Percentiles rank a stretch among this genome's conserved stretches.
phyloP scores from a whole-genome alignment of 2,329 filamentous ascomycete species.

The Colletotrichum sp. region DNA sequence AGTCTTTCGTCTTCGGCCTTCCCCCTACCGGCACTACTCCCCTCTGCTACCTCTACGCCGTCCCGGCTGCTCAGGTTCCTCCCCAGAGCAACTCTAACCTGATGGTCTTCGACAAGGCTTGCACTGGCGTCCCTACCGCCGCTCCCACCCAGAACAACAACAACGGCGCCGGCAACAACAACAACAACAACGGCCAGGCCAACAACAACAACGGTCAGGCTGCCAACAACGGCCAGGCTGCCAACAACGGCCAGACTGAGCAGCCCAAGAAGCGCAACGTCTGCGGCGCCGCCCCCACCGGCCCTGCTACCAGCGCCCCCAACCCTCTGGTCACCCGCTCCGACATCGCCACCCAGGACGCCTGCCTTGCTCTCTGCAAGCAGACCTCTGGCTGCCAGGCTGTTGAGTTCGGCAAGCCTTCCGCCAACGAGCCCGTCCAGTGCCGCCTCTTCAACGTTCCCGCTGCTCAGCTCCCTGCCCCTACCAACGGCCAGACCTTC shows the following conservation, averaged over 20 bases:
- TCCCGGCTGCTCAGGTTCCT: slow-evolving; percentile 2
- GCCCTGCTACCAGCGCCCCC: not conserved
- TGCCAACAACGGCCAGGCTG: not conserved
- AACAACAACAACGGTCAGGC: slow-evolving; percentile 4
- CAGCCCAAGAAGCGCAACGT: not conserved
- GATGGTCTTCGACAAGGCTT: slow-evolving; percentile 10
- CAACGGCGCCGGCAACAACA: not conserved
- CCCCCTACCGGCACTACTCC: not conserved
- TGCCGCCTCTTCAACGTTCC: slow-evolving; percentile 15
- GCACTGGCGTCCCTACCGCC: not conserved
- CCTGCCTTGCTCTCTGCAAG: slow-evolving; percentile 16
- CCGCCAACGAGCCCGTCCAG: not conserved
- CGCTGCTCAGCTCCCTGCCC: slow-evolving; percentile 10
- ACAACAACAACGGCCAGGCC: not conserved
- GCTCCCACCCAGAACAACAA: not conserved
- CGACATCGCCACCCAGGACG: slow-evolving; percentile 7
- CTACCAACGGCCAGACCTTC: slow-evolving; percentile 6
- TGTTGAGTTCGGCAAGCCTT: slow-evolving; percentile 30
- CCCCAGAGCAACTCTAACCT: slow-evolving; percentile 6
- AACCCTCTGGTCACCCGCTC: not conserved
- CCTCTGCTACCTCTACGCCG: slow-evolving; percentile 6
- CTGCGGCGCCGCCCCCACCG: slow-evolving; percentile 16
- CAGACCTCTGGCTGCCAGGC: slow-evolving; percentile 27
- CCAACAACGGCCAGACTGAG: not conserved
- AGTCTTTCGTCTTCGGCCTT: slow-evolving; percentile 3